These are phyloP conservation scores for Syzygium syzygioides DNA, from an alignment of 441 rosid genomes.

Conservation along the genomic window DNA sequence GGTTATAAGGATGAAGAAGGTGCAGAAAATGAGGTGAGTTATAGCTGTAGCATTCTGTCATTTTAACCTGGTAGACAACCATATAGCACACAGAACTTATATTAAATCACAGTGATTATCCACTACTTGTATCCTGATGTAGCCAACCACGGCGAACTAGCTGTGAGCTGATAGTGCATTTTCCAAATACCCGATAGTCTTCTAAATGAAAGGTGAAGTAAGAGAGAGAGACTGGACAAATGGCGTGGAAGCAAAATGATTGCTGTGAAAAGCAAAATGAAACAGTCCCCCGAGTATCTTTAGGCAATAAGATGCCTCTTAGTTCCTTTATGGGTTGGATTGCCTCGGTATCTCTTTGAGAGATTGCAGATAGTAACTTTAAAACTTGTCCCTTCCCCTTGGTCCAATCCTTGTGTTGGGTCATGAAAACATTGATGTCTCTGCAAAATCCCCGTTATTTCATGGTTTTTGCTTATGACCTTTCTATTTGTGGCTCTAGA, in stretches of 20 bases:
- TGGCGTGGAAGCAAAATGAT: neutral
- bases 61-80: neutral
- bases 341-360: neutral
- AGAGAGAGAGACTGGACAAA: neutral
- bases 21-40: conserved; percentile 73
- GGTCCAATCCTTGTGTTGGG: neutral
- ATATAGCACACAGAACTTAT: neutral
- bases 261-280: neutral
- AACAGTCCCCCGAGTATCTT: neutral
- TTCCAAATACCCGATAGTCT: neutral
- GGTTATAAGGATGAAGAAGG: conserved; percentile 92
- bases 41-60: neutral
- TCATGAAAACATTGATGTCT: neutral
- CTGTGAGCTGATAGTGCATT: neutral
- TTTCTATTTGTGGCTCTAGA: neutral
- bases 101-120: neutral
- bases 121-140: neutral
- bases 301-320: neutral
- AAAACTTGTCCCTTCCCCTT: neutral
- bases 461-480: neutral
- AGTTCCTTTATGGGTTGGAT: neutral
- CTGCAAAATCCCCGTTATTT: neutral
- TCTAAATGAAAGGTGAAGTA: neutral
- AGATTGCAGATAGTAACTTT: neutral
- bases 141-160: neutral